A percentile compares a stretch with the other conserved stretches of the same genome.
These are phyloP conservation scores for Microthlaspi erraticum DNA, from an alignment of 345 rosid genomes.

Conservation along the genomic window DNA sequence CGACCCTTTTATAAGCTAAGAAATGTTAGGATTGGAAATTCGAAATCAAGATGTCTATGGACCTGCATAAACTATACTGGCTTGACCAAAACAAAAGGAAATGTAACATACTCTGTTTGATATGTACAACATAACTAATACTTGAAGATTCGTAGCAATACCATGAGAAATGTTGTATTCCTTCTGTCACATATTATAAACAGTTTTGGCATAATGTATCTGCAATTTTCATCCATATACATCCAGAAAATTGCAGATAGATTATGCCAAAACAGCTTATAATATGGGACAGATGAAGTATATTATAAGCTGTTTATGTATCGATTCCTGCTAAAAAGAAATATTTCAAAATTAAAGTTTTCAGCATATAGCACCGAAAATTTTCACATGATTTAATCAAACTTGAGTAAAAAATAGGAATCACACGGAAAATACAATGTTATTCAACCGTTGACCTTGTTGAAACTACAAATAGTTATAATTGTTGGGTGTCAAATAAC, in stretches of 20 bases:
- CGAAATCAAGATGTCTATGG: conserved; percentile 21
- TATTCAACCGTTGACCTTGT: conserved; percentile 30
- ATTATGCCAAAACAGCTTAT: no score
- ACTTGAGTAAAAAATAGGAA: background rate
- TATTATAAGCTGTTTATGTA: background rate
- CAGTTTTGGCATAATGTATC: no score
- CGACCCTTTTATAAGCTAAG: background rate
- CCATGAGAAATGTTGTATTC: no score
- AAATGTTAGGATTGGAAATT: background rate
- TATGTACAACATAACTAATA: background rate
- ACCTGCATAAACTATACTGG: conserved; percentile 8
- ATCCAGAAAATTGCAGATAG: no score
- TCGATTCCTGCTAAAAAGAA: background rate
- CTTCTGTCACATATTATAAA: no score
- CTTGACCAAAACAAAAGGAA: background rate
- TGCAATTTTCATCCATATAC: no score
- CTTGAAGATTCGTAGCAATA: background rate
- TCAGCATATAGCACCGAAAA: background rate
- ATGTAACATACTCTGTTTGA: conserved; percentile 5
- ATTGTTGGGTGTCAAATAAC: conserved; percentile 29
- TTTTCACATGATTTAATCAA: background rate
- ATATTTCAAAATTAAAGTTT: background rate
- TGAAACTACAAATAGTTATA: conserved; percentile 26
- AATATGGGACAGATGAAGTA: no score
- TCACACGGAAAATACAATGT: no score